A percentile compares a stretch with the other conserved stretches of the same genome.
phyloP scores from a whole-genome alignment of 192 early-diverging fungal genomes.

The Chytriomyces hyalinus region DNA sequence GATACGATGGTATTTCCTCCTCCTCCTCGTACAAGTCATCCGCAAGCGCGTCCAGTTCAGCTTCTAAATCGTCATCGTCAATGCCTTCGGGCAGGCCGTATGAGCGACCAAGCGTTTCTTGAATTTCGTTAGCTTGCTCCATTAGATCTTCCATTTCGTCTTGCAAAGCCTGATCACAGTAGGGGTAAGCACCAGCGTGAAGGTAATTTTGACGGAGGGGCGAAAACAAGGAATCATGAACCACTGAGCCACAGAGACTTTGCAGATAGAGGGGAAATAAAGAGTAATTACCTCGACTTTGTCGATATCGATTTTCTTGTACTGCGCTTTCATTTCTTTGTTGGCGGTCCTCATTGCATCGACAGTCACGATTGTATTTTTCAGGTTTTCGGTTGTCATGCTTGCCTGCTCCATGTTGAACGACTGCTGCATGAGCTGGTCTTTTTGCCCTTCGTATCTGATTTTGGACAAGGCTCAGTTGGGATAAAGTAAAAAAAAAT shows the following conservation, averaged over 20 bases:
- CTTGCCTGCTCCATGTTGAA: constrained; percentile 97
- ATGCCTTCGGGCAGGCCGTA: constrained; percentile 95
- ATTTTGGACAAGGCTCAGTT: background rate
- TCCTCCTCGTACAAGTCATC: constrained; percentile 88
- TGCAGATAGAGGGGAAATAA: background rate
- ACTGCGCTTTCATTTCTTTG: constrained; percentile 94
- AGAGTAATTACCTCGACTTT: constrained; percentile 83
- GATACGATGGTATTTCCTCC: constrained; percentile 77
- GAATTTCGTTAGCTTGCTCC: constrained; percentile 96
- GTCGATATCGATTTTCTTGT: constrained; percentile 92
- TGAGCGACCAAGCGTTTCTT: constrained; percentile 90
- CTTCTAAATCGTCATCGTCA: constrained; percentile 97
- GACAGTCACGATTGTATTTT: constrained; percentile 93
- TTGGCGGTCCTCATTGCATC: constrained; percentile 97
- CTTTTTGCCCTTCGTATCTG: constrained; percentile 90
- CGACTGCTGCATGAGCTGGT: constrained; percentile 93
- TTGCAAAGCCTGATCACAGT: constrained; percentile 77
- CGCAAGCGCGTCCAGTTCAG: constrained; percentile 96
- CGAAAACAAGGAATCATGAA: background rate
- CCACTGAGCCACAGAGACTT: background rate
- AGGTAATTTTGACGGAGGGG: background rate
- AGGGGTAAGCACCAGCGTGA: no score
- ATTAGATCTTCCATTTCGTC: constrained; percentile 98
- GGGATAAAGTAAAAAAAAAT: background rate
- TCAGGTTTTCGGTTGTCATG: constrained; percentile 92